Evolutionary conservation across 495 filamentous ascomycete genomes (phyloP), one percentile per base, ranked within the genome.

Genomic region (Aspergillus wentii): DNA sequence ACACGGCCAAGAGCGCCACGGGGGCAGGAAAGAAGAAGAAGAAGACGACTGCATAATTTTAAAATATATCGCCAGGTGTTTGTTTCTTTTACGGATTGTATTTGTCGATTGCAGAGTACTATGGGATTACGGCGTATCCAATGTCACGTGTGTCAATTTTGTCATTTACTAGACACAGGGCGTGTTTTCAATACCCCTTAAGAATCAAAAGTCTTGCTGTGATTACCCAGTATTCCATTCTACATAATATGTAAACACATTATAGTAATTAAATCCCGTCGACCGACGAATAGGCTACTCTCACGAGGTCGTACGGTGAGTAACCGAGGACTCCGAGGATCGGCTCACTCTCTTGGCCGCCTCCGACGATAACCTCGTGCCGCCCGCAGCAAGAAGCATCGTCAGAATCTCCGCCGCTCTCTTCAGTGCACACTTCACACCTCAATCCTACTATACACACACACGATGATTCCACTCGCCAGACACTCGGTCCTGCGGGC

Each of bases 401-500:
- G n/a, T n/a, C n/a, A n/a, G n/a, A n/a, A n/a, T n/a, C 42, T 49
- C 59, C 56, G 45, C 51, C 52, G 49, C 37, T 40, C 42, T 43
- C 41, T 27, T 29, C 34, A 38, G 33, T 16, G 17, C 30, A 19
- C 23, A 34, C 33, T 33, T 39, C 27, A 33, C 40, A 32, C 38
- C 40, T 27, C 22, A 47, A 42, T 41, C 18, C n/a, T n/a, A n/a
- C n/a, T n/a, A n/a, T n/a, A n/a, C n/a, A 28, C 32, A 32, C 25
- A 22, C 48, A 44, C 40, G 38, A 71, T 71, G 66, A 64, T 75
- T 26, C 60, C 60, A 11, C 53, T 65, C 30, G 59, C 64, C 28
- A 57, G 74, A 47, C 44, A 55, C 25, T 69, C 68, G 22, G 67
- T 61, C 26, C 50, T 76, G 44, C 67, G 72, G 55, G 71, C 71